Base-by-base conservation (phyloP, 2,329 filamentous ascomycete species). In the Graphiopsis chlorocephala region DNA sequence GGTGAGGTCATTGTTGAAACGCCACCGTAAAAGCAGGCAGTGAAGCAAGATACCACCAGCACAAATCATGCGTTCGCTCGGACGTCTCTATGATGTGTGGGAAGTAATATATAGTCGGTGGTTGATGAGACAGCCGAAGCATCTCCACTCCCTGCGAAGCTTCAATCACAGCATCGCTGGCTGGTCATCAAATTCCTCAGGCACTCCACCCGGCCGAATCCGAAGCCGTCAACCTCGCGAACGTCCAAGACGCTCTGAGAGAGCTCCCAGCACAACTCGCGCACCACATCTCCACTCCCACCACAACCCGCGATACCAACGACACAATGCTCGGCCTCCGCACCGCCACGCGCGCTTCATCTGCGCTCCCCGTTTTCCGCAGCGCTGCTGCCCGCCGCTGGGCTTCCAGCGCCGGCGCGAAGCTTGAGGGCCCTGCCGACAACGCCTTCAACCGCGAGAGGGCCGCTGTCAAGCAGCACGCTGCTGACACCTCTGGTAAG, bases 401-500 rank as follows among this genome's bases (percentile, higher is more conserved):
- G 38, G 31, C 42, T 25, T 64, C 62, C 28, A 45, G 67, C 65
- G 66, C 62, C 60, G 71, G 64, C 66, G 68, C 68, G 62, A 66
- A 67, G 57, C 68, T 91, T 73, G 74, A 78, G 55, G 87, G 89
- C 74, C 78, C 84, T 65, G 84, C 84, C 78, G 91, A 97, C 83
- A 98, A 96, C 82, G 88, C 88, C 76, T 99, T 98, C 86, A 89
- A 96, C 84, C 89, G 90, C 75, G 95, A 99, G 86, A 88, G 95
- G 78, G 84, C 88, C 78, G 91, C 90, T 75, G 91, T 97, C 77
- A 93, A 96, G 85, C 88, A 92, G 74, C 95, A 99, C 80, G 95
- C 95, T 75, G 87, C 84, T 72, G 85, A 86, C 76, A 95, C 92
- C 72, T 90, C 90, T 80, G 90, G 93, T 97, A 78, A 78, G 90